Base-by-base conservation (phyloP, 805 yeast species). In the Saturnispora sanitii region DNA sequence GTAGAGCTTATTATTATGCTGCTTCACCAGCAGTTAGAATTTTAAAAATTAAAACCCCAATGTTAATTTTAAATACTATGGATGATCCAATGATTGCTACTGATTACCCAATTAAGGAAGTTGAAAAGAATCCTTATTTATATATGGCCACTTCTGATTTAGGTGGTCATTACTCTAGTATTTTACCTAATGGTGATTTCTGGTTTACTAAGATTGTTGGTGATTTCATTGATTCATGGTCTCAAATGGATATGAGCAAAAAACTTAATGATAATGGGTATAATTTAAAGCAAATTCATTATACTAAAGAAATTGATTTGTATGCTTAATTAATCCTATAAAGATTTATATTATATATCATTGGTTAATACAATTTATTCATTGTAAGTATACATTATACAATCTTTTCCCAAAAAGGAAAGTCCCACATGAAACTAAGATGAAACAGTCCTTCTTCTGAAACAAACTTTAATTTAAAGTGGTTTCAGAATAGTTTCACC, bases 121-220 rank as follows among this genome's bases (percentile, higher is more conserved):
- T 71, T 16, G 45, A 54, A 29, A 57, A 64, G 23, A 79, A 80
- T 45, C 86, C 87, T 13, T 77, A 71, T 52, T 59, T 77, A 20
- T 62, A 72, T 25, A 59, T 78, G 58, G 64, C 75, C 4, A 70
- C 73, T 35, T 71, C 85, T 1, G 73, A 77, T 40, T 53, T 76
- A 12, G 92, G 92, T 47, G 90, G 90, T 6, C 92, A 82, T 55
- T 66, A 80, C 53, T 82, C 73, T 1, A 73, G 64, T 42, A 52
- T 72, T 30, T 65, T 70, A 41, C 49, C 54, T 6, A 57, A 68
- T 32, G 65, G 69, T 29, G 61, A 66, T 23, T 65, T 73, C 38
- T 73, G 79, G 78, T 70, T 66, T 29, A 56, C 64, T 9, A 55
- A 60, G 23, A 67, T 68, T 38, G 60, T 71, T 28, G 61, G 61